Percentiles rank a stretch among this genome's conserved stretches.
Evolutionary conservation across 352 stramenopile species (phyloP).

Genomic region (Pythium oligandrum): DNA sequence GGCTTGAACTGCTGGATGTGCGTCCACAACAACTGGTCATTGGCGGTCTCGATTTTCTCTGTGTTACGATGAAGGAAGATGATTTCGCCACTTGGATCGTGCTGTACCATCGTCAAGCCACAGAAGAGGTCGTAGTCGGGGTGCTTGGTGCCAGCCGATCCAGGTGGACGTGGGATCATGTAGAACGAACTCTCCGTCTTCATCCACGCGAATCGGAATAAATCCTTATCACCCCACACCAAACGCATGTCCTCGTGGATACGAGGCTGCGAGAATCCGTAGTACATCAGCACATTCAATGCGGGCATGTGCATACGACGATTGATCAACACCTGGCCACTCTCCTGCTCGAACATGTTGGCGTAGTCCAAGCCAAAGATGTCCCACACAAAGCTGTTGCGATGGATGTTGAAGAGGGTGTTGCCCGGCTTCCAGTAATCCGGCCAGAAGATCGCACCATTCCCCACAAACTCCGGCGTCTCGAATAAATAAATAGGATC

Average conservation of each 20-base stretch:
- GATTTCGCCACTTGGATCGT: conserved; percentile 38
- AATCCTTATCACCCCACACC: conserved; percentile 74
- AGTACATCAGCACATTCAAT: conserved; percentile 67
- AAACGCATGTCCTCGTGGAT: conserved; percentile 45
- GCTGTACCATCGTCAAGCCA: conserved; percentile 67
- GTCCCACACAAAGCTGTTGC: conserved; percentile 61
- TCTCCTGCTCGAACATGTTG: conserved; percentile 79
- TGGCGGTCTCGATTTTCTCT: conserved; percentile 52
- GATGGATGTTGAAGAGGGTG: conserved; percentile 78
- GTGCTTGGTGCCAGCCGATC: conserved; percentile 37
- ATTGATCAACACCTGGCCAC: conserved; percentile 66
- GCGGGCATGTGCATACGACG: conserved; percentile 32
- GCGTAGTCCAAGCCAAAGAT: conserved; percentile 50
- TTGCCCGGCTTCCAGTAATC: conserved; percentile 67
- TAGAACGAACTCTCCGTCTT: conserved; percentile 56
- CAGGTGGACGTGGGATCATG: conserved; percentile 50
- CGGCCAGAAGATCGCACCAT: conserved; percentile 72
- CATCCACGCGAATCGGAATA: conserved; percentile 77
- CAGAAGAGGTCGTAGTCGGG: conserved; percentile 56
- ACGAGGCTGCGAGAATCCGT: conserved; percentile 26
- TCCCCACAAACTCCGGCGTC: conserved; percentile 31
- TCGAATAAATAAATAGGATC: conserved; percentile 71
- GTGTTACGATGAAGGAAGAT: conserved; percentile 67
- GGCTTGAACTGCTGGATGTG: conserved; percentile 53
- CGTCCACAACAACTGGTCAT: conserved; percentile 32